Conservation (phyloP, 352 stramenopile genomes). For the Thraustochytrium sp. region DNA sequence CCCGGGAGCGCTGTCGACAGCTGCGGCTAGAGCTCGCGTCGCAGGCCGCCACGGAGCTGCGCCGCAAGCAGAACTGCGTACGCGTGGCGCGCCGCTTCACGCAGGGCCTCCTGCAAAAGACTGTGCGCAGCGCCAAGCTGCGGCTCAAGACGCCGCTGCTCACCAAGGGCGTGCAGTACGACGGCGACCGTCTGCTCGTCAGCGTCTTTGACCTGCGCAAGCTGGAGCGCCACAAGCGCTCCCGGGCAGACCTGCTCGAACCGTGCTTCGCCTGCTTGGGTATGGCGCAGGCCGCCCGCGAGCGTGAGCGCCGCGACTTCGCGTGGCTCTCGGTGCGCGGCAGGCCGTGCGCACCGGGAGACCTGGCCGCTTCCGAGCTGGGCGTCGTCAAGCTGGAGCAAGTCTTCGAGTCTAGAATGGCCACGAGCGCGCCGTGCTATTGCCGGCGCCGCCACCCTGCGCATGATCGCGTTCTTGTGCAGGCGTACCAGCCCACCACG, state of each 20-base stretch:
- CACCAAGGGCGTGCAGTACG: not conserved
- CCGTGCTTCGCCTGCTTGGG: conserved; percentile 36
- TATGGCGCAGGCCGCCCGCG: not conserved
- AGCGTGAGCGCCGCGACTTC: conserved; percentile 18
- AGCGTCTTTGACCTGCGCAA: not conserved
- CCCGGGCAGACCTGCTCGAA: not conserved
- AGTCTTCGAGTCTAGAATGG: not conserved
- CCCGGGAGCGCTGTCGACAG: not conserved
- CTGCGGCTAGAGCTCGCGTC: not conserved
- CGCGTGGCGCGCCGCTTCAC: not conserved
- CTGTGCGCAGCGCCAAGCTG: not conserved
- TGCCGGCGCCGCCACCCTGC: not conserved
- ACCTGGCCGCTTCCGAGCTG: not conserved
- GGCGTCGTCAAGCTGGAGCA: not conserved
- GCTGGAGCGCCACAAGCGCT: not conserved
- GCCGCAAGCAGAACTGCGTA: not conserved
- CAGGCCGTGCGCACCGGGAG: not conserved
- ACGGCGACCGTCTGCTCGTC: conserved; percentile 8
- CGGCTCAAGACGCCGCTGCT: conserved; percentile 16
- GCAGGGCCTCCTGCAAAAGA: not conserved
- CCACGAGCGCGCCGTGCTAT: conserved; percentile 1
- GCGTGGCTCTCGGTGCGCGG: conserved; percentile 32
- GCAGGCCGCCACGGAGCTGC: not conserved
- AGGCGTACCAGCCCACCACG: conserved; percentile 10
- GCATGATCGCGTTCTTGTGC: not conserved